Evolutionary conservation across 257 asterid genomes (phyloP).

Genomic region (Nyctanthes arbortristis): DNA sequence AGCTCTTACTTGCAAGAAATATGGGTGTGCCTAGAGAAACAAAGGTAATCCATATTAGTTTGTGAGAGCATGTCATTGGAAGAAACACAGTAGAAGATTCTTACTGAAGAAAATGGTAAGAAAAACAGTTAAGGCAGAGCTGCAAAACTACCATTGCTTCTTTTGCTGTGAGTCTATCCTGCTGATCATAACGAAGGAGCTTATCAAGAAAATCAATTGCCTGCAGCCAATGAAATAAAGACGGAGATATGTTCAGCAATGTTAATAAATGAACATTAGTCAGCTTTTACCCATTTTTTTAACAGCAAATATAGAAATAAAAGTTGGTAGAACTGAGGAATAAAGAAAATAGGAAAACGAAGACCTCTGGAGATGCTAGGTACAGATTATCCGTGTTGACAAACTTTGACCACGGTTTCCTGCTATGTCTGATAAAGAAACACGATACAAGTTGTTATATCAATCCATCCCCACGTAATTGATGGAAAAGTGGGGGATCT

Average conservation of each 20-base stretch:
- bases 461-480: neutral
- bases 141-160: constrained; percentile 74
- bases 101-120: neutral
- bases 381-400: constrained; percentile 82
- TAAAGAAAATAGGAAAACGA: constrained; percentile 6
- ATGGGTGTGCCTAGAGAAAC: constrained; percentile 40
- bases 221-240: constrained; percentile 32
- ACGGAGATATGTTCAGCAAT: neutral
- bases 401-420: constrained; percentile 93
- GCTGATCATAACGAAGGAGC: constrained; percentile 94
- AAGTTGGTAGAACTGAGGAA: too few relatives aligned
- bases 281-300: neutral
- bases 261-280: neutral
- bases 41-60: neutral
- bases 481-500: too few relatives aligned
- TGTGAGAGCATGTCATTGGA: neutral
- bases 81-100: too few relatives aligned
- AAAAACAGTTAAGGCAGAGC: constrained; percentile 1
- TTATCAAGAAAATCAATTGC: constrained; percentile 89
- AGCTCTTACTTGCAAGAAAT: constrained; percentile 53
- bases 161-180: constrained; percentile 86
- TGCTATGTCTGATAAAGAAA: constrained; percentile 68
- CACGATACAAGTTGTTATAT: neutral
- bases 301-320: too few relatives aligned
- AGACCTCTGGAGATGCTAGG: constrained; percentile 94